These are phyloP conservation scores for Hebeloma cylindrosporum DNA, from an alignment of 768 basidiomycete genomes.

Conservation along the genomic window DNA sequence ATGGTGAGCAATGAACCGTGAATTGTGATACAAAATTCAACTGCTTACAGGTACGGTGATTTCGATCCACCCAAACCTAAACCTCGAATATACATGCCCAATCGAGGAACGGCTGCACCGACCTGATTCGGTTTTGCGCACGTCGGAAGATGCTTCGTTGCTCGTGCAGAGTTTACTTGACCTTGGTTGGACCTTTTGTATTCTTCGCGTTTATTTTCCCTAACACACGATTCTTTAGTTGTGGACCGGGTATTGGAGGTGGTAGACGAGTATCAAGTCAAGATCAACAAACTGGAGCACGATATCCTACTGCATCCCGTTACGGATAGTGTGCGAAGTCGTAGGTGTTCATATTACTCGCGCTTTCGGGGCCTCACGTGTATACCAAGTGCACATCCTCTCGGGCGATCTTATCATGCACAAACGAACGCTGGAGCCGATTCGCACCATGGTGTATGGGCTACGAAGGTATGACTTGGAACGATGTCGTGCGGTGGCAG, in stretches of 20 bases:
- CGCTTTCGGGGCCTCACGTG: too few species aligned
- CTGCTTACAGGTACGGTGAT: constrained; percentile 57
- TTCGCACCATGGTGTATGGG: constrained; percentile 65
- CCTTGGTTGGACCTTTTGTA: constrained; percentile 29
- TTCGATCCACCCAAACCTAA: constrained; percentile 49
- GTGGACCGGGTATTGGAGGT: constrained; percentile 66
- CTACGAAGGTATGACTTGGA: constrained; percentile 66
- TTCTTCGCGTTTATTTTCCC: background rate
- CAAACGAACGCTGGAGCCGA: constrained; percentile 68
- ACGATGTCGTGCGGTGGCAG: constrained; percentile 27
- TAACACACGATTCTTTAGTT: constrained; percentile 32
- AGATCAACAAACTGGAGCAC: constrained; percentile 58
- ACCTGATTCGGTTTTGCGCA: constrained; percentile 58
- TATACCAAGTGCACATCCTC: constrained; percentile 66
- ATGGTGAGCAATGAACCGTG: too few species aligned
- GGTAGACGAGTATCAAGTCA: constrained; percentile 64
- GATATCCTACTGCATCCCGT: constrained; percentile 56
- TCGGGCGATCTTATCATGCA: constrained; percentile 71
- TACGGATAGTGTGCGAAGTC: constrained; percentile 56
- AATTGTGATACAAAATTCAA: too few species aligned
- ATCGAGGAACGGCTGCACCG: constrained; percentile 58
- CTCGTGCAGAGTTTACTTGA: constrained; percentile 65
- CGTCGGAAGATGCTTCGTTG: constrained; percentile 59
- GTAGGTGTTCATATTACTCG: constrained; percentile 35
- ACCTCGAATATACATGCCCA: constrained; percentile 48